These are phyloP conservation scores for Camellia lanceoleosa DNA, from an alignment of 148 eudicot species.

Conservation along the genomic window DNA sequence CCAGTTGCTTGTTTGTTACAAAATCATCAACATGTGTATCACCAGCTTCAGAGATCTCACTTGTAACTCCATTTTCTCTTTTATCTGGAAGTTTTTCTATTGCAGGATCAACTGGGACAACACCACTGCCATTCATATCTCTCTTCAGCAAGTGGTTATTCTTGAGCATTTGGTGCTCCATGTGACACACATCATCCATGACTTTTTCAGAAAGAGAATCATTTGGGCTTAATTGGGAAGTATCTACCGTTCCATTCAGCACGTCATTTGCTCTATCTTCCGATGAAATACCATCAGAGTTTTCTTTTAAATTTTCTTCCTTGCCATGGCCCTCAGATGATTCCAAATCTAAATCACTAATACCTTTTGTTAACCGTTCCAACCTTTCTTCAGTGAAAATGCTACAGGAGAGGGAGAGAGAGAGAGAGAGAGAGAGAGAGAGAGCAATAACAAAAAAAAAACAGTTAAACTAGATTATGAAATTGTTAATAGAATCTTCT, in stretches of 20 bases:
- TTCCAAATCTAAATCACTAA: conserved; percentile 49
- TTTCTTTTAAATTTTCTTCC: conserved; percentile 46
- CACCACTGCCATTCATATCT: conserved; percentile 30
- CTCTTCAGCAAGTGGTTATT: conserved; percentile 28
- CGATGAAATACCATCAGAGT: conserved; percentile 17
- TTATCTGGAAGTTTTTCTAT: conserved; percentile 34
- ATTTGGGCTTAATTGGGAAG: conserved; percentile 37
- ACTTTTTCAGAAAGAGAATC: conserved; percentile 34
- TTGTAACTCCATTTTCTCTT: conserved; percentile 30
- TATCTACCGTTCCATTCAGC: conserved; percentile 38
- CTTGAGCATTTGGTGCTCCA: conserved; percentile 34
- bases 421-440: neutral
- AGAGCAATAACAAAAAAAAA: neutral
- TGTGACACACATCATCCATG: conserved; percentile 36
- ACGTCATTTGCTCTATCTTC: conserved; percentile 33
- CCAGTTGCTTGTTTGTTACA: conserved; percentile 33
- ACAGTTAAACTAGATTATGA: neutral
- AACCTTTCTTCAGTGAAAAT: conserved; percentile 88
- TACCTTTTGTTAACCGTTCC: conserved; percentile 65
- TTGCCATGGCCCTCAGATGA: conserved; percentile 30
- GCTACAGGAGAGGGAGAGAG: conserved; percentile 34
- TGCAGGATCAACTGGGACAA: conserved; percentile 37
- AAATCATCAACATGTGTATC: conserved; percentile 27
- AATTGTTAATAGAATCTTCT: neutral
- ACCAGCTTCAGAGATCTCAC: conserved; percentile 33